A percentile compares a stretch with the other conserved stretches of the same genome.
phyloP scores from a whole-genome alignment of 2,329 filamentous ascomycete genomes.

The Verticillium zaregamsianum region DNA sequence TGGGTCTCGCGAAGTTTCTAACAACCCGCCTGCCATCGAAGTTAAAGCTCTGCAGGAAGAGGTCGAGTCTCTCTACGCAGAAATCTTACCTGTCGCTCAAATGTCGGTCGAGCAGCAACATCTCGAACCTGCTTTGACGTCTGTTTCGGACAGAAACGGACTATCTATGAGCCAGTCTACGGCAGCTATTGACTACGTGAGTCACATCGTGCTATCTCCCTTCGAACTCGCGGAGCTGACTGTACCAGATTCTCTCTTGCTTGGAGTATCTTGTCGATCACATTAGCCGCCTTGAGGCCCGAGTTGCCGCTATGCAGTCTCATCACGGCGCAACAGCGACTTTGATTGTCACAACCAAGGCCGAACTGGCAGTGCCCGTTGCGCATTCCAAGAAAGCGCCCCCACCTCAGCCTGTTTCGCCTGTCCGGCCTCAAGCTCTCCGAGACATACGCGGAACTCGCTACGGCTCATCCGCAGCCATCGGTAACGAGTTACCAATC shows the following conservation, averaged over 20 bases:
- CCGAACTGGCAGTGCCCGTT: conserved; percentile 32
- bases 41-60: conserved; percentile 55
- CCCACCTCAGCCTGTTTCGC: conserved; percentile 26
- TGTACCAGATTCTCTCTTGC: conserved; percentile 43
- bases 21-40: conserved; percentile 30
- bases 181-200: conserved; percentile 47
- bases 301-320: conserved; percentile 39
- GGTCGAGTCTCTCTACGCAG: conserved; percentile 64
- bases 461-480: conserved; percentile 12
- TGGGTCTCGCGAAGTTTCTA: conserved; percentile 5
- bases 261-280: conserved; percentile 46
- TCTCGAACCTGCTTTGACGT: conserved; percentile 53
- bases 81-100: conserved; percentile 65
- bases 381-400: conserved; percentile 15
- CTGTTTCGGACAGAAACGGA: conserved; percentile 37
- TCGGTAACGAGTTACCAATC: conserved; percentile 33
- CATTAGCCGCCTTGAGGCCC: conserved; percentile 34
- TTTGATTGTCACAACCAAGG: conserved; percentile 37
- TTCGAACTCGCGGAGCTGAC: conserved; percentile 15
- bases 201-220: conserved; percentile 14
- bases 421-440: conserved; percentile 18
- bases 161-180: conserved; percentile 39
- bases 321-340: conserved; percentile 35
- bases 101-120: conserved; percentile 69
- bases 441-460: conserved; percentile 1